Conservation (phyloP, 1,284 basidiomycete genomes). For the Tilletia caries region DNA sequence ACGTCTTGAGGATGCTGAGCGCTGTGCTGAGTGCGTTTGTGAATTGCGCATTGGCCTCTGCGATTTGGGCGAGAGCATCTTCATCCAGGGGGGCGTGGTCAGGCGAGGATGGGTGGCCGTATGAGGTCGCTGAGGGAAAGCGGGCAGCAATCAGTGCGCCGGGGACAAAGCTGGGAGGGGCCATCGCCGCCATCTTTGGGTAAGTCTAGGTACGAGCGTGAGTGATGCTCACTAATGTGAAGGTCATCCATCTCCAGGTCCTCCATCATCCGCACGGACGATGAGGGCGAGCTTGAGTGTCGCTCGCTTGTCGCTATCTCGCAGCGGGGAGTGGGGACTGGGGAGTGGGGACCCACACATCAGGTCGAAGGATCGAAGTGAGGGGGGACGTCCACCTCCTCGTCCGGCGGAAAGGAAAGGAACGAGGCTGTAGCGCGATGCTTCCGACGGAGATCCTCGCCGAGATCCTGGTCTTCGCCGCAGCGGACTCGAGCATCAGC, state of each 20-base stretch:
- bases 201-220: too few relatives aligned
- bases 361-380: too few relatives aligned
- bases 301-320: too few relatives aligned
- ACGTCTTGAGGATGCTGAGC: background rate
- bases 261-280: too few relatives aligned
- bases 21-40: background rate
- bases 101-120: background rate
- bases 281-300: too few relatives aligned
- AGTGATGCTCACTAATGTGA: too few relatives aligned
- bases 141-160: background rate
- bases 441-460: background rate
- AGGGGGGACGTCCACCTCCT: background rate
- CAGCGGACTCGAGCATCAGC: background rate
- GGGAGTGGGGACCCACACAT: too few relatives aligned
- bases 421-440: background rate
- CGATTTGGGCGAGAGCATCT: background rate
- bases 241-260: too few relatives aligned
- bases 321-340: too few relatives aligned
- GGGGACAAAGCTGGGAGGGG: background rate
- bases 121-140: background rate
- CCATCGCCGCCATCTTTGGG: background rate
- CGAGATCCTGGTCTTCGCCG: constrained; percentile 6
- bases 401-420: too few relatives aligned
- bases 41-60: background rate
- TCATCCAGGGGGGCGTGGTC: background rate